Conservation (phyloP, 805 yeast genomes). For the Pichia gijzeniarum region DNA sequence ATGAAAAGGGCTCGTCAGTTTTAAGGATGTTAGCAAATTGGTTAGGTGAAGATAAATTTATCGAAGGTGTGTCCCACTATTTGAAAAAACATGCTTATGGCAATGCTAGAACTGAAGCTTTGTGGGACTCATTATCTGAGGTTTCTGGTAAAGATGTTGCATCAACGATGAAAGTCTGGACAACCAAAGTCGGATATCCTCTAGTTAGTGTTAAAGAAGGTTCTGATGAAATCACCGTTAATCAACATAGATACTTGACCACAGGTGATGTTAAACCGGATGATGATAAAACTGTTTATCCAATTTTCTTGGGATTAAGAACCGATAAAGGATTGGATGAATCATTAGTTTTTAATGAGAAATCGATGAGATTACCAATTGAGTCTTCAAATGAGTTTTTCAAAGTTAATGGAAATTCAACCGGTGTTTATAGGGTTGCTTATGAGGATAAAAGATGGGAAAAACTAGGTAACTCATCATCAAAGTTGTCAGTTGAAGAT, state of each 20-base stretch:
- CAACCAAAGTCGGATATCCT: conserved; percentile 69
- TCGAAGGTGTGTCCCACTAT: conserved; percentile 68
- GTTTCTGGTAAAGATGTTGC: conserved; percentile 62
- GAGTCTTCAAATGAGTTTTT: conserved; percentile 26
- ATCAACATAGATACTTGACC: conserved; percentile 58
- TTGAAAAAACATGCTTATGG: conserved; percentile 56
- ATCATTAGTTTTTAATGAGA: conserved; percentile 24
- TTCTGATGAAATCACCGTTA: conserved; percentile 30
- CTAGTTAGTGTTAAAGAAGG: conserved; percentile 45
- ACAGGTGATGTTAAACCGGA: conserved; percentile 59
- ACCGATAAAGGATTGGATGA: conserved; percentile 27
- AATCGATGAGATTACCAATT: conserved; percentile 16
- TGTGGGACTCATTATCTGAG: conserved; percentile 62
- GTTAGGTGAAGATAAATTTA: conserved; percentile 63
- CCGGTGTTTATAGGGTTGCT: conserved; percentile 49
- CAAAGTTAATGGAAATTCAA: conserved; percentile 47
- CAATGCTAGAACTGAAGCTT: conserved; percentile 68
- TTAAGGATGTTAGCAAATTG: conserved; percentile 70
- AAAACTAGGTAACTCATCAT: conserved; percentile 34
- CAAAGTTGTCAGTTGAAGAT: conserved; percentile 41
- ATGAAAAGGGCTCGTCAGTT: conserved; percentile 73
- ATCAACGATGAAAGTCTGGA: conserved; percentile 66
- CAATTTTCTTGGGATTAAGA: conserved; percentile 42
- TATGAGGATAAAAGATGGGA: conserved; percentile 37
- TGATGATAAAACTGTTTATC: conserved; percentile 56